Base-by-base conservation (phyloP, 306 rosid genomes). In the Sesbania bispinosa region DNA sequence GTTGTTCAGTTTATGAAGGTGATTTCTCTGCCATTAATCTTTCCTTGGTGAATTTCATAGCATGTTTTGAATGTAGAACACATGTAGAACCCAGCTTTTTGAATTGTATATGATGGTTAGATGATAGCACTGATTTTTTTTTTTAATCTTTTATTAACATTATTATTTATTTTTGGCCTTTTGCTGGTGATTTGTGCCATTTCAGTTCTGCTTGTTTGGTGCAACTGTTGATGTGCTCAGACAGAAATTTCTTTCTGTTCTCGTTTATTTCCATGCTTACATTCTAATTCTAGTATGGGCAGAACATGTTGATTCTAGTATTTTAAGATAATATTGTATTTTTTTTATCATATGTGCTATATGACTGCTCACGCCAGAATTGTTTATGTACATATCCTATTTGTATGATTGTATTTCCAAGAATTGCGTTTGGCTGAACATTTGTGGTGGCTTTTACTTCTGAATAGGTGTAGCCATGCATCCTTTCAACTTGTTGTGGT, bases 71-170 rank as follows among this genome's bases (percentile, higher is more conserved):
- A 59, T 39, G 41, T 69, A 27, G 64, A 29, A n/a, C 32, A 32
- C 13, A 30, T 16, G 52, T n/a, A 43, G 55, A 53, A 35, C 23
- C 21, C 54, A 23, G 39, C 45, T 23, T 41, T n/a, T 24, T 58
- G 10, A 62, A 64, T 58, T 9, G 30, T 16, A 42, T 42, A 10
- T 50, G 67, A 71, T 76, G 62, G 57, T 57, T 71, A 23, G 50
- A 39, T 67, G 53, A 29, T 57, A 10, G 42, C 20, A 6, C 66
- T 32, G 41, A 9, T 35, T 1, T 33, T 24, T 13, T 35, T 1
- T 33, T 24, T 13, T 45, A 23, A 23, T 55, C 5, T 6, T 18
- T 57, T 24, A 41, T 24, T 72, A 13, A 21, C 23, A 21, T 14
- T 36, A 2, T 32, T 36, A 0, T 41, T n/a, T 36, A 15, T 26